These are phyloP conservation scores for bread wheat (Triticum aestivum) DNA, from an alignment of 176 grass and related monocot species.

Conservation along the genomic window DNA sequence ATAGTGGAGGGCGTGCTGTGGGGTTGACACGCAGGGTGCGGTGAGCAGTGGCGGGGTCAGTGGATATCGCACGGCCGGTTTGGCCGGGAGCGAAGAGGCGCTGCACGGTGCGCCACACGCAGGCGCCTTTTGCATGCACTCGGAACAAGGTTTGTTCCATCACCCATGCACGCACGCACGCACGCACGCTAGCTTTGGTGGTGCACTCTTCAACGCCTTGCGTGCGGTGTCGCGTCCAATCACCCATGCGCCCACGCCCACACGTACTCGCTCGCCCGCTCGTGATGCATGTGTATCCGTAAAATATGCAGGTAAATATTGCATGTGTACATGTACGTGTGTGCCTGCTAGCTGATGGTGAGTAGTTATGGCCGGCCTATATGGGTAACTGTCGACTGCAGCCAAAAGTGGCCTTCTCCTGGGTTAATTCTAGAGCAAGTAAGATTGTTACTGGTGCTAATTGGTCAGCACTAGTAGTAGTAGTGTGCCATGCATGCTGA, in stretches of 20 bases:
- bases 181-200: not conserved
- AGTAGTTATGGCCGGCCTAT: not conserved
- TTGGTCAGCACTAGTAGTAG: constrained; percentile 9
- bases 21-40: constrained; percentile 5
- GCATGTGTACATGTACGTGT: not conserved
- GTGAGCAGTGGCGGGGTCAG: not conserved
- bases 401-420: constrained; percentile 28
- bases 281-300: not conserved
- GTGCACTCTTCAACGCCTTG: not conserved
- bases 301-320: not conserved
- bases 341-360: not conserved
- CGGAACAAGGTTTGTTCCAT: constrained; percentile 16
- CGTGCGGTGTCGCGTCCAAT: not conserved
- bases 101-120: not conserved
- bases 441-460: not conserved
- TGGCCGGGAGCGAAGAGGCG: not conserved
- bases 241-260: no score
- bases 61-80: not conserved
- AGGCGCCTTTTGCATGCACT: constrained; percentile 15
- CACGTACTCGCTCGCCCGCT: not conserved
- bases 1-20: not conserved
- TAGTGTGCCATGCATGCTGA: constrained; percentile 23
- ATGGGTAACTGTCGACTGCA: not conserved
- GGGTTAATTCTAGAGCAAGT: constrained; percentile 20
- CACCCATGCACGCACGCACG: not conserved